phyloP scores from a whole-genome alignment of 192 early-diverging fungal species.

The Coemansia sp. region DNA sequence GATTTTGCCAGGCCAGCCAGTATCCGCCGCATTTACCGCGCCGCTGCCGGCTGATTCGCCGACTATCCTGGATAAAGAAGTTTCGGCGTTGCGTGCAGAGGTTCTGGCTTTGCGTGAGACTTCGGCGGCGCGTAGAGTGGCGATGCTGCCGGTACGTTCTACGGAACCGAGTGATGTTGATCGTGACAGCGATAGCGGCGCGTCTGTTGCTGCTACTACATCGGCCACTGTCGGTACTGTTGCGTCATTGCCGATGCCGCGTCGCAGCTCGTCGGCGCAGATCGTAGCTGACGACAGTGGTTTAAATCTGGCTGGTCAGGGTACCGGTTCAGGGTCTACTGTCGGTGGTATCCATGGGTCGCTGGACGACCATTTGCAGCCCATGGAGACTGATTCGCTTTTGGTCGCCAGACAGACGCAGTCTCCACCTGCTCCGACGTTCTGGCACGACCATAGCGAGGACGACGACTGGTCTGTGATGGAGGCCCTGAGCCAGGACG shows the following conservation, averaged over 20 bases:
- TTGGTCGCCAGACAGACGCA: conserved; percentile 5
- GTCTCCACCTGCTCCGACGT: conserved; percentile 20
- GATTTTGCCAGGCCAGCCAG: conserved; percentile 67
- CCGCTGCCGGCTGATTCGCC: conserved; percentile 63
- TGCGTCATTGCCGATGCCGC: conserved; percentile 19
- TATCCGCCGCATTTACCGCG: conserved; percentile 86
- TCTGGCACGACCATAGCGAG: conserved; percentile 51
- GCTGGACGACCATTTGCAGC: too few species aligned
- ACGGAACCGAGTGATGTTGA: conserved; percentile 9
- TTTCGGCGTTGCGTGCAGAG: conserved; percentile 44
- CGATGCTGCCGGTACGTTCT: conserved; percentile 17
- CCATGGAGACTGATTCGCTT: background rate
- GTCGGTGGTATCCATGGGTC: too few species aligned
- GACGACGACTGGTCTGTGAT: conserved; percentile 82
- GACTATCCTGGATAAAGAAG: conserved; percentile 34
- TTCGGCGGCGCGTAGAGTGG: conserved; percentile 25
- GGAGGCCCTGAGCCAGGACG: conserved; percentile 90
- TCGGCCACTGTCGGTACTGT: conserved; percentile 42
- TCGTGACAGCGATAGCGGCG: conserved; percentile 12
- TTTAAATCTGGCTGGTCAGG: too few species aligned
- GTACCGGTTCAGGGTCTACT: too few species aligned
- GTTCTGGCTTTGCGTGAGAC: conserved; percentile 21
- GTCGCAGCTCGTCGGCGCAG: conserved; percentile 15
- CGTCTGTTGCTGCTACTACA: conserved; percentile 35
- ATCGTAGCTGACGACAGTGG: conserved; percentile 28